Percentiles rank a stretch among this genome's conserved stretches.
These are phyloP conservation scores for Cylindrotheca closterium DNA, from an alignment of 108 stramenopile species.

Conservation along the genomic window DNA sequence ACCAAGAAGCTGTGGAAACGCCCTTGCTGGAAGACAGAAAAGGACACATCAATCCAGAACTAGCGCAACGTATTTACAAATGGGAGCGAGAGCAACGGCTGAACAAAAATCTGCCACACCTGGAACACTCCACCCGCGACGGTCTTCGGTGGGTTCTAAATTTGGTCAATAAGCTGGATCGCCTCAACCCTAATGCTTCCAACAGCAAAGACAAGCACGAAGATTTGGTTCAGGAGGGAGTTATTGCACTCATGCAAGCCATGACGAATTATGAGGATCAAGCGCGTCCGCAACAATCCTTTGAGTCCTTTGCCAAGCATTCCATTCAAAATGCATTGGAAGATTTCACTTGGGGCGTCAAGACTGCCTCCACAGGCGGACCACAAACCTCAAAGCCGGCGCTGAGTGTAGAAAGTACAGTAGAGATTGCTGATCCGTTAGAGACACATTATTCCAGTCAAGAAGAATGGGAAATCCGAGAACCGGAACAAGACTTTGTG, in stretches of 20 bases:
- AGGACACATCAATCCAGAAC: slow-evolving; percentile 57
- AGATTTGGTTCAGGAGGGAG: slow-evolving; percentile 70
- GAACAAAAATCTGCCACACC: slow-evolving; percentile 29
- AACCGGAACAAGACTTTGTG: slow-evolving; percentile 33
- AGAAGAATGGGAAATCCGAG: slow-evolving; percentile 40
- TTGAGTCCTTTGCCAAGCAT: slow-evolving; percentile 51
- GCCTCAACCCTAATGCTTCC: not conserved
- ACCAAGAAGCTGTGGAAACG: not conserved
- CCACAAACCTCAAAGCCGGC: slow-evolving; percentile 3
- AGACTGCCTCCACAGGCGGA: slow-evolving; percentile 1
- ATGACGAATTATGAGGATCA: slow-evolving; percentile 38
- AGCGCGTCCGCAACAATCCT: slow-evolving; percentile 27
- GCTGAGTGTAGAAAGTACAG: slow-evolving; percentile 39
- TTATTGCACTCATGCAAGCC: slow-evolving; percentile 55
- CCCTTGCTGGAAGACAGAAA: slow-evolving; percentile 51
- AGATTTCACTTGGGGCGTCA: slow-evolving; percentile 10
- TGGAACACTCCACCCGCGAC: slow-evolving; percentile 48
- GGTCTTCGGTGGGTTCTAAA: slow-evolving; percentile 60
- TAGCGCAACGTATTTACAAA: slow-evolving; percentile 59
- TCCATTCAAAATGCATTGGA: slow-evolving; percentile 33
- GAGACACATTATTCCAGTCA: slow-evolving; percentile 32
- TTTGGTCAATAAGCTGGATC: slow-evolving; percentile 24
- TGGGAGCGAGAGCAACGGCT: slow-evolving; percentile 59
- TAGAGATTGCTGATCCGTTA: slow-evolving; percentile 38
- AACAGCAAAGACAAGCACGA: slow-evolving; percentile 3